Conservation (phyloP, 2,329 filamentous ascomycete genomes). For the Cordyceps pruinosa region DNA sequence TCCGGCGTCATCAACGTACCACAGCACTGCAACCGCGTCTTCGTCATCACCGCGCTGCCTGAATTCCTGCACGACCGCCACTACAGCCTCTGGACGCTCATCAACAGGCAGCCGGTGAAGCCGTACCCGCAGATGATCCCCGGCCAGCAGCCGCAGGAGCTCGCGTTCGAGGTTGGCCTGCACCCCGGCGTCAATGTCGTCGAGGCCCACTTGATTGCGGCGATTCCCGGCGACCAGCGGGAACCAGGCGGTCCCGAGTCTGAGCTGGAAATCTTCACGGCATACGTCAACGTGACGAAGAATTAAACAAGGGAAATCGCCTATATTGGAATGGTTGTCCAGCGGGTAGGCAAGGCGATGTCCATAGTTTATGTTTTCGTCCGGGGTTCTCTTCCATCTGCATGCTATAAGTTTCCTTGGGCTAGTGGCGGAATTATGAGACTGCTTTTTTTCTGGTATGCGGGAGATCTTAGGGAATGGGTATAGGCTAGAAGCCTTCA, state of each 20-base stretch:
- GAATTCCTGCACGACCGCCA: slow-evolving; percentile 58
- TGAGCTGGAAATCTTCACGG: slow-evolving; percentile 71
- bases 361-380: no score
- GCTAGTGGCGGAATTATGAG: neutral
- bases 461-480: neutral
- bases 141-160: slow-evolving; percentile 51
- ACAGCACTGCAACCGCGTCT: slow-evolving; percentile 59
- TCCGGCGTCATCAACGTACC: slow-evolving; percentile 67
- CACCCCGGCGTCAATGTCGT: slow-evolving; percentile 69
- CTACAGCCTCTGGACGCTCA: slow-evolving; percentile 68
- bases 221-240: slow-evolving; percentile 54
- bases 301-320: slow-evolving; percentile 21
- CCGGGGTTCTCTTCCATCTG: neutral
- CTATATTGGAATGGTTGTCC: neutral
- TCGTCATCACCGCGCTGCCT: slow-evolving; percentile 61
- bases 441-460: neutral
- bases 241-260: slow-evolving; percentile 53
- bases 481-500: neutral
- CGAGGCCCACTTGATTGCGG: slow-evolving; percentile 70
- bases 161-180: slow-evolving; percentile 69
- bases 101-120: slow-evolving; percentile 59
- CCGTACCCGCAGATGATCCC: slow-evolving; percentile 40
- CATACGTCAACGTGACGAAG: slow-evolving; percentile 65
- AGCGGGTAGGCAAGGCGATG: neutral
- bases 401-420: neutral